phyloP scores from a whole-genome alignment of 768 basidiomycete genomes.

The Gymnopilus junonius region DNA sequence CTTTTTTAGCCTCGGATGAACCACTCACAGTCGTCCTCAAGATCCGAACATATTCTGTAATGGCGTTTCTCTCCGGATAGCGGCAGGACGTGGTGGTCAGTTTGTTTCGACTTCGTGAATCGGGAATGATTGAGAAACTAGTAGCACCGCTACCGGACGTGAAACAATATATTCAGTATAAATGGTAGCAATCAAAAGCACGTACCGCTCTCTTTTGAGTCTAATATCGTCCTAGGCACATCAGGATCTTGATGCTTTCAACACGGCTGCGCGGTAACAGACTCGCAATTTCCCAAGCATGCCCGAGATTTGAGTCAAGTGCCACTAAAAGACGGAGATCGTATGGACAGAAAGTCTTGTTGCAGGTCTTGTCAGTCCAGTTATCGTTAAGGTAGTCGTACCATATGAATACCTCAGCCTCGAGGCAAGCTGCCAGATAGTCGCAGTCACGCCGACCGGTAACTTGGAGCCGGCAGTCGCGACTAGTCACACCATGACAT shows the following conservation, averaged over 20 bases:
- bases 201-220: neutral
- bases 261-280: neutral
- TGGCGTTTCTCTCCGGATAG: neutral
- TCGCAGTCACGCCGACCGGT: conserved; percentile 11
- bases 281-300: neutral
- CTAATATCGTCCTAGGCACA: neutral
- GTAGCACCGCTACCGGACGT: too few relatives aligned
- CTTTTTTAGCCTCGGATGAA: neutral
- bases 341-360: neutral
- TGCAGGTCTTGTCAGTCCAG: neutral
- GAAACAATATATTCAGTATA: neutral
- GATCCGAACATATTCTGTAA: neutral
- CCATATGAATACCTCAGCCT: neutral
- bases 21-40: neutral
- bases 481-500: conserved; percentile 25
- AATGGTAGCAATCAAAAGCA: neutral
- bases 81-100: neutral
- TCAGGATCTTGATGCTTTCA: neutral
- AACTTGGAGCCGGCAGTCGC: conserved; percentile 16
- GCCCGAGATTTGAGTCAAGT: neutral
- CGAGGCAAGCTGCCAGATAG: conserved; percentile 1
- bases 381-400: neutral
- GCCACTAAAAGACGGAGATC: neutral
- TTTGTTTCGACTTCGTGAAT: neutral
- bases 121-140: neutral